phyloP scores from a whole-genome alignment of 441 rosid species.

The Populus hybrid region DNA sequence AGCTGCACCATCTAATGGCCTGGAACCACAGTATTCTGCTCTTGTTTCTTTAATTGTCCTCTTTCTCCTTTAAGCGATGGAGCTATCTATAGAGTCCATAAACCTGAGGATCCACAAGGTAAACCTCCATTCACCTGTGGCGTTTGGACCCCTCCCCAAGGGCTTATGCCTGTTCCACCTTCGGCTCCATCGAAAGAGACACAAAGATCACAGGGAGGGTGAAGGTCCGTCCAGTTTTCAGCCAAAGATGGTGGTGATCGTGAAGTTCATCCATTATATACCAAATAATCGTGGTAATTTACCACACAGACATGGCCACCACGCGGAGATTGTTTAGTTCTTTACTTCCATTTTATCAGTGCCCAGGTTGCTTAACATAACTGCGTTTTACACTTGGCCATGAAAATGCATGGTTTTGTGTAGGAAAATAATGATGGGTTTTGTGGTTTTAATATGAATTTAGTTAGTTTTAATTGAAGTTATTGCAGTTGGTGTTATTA shows the following conservation, averaged over 20 bases:
- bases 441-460: too few species aligned
- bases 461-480: too few species aligned
- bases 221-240: background rate
- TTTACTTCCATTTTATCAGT: too few species aligned
- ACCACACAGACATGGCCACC: too few species aligned
- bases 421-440: too few species aligned
- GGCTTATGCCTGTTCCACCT: constrained; percentile 34
- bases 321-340: background rate
- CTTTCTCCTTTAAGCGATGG: constrained; percentile 19
- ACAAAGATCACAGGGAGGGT: constrained; percentile 17
- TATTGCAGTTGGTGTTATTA: too few species aligned
- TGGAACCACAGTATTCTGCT: constrained; percentile 21
- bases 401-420: too few species aligned
- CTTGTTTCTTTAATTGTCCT: constrained; percentile 21
- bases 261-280: background rate
- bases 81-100: constrained; percentile 8
- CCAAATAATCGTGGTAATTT: too few species aligned
- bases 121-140: background rate
- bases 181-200: constrained; percentile 52
- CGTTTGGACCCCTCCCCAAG: constrained; percentile 14
- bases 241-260: background rate
- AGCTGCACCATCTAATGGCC: constrained; percentile 27
- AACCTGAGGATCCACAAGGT: background rate
- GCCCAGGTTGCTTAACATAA: too few species aligned
- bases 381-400: too few species aligned